Evolutionary conservation across 2,329 filamentous ascomycete genomes (phyloP).

Genomic region (Hypoxylon sp.): DNA sequence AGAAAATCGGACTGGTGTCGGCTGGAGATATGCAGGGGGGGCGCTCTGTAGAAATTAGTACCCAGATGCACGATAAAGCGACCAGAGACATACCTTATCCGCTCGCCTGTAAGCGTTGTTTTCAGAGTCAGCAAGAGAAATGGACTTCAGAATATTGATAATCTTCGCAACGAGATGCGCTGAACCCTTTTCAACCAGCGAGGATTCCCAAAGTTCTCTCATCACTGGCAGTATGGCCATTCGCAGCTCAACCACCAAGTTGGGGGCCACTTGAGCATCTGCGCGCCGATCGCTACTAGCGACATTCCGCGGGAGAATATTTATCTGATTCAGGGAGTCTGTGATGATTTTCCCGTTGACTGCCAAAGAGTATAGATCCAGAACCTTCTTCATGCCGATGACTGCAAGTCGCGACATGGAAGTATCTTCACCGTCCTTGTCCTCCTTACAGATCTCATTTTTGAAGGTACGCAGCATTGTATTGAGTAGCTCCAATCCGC

Average conservation of each 20-base stretch:
- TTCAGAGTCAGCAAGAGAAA: conserved; percentile 84
- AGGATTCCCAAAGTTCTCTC: conserved; percentile 85
- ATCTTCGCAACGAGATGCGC: conserved; percentile 81
- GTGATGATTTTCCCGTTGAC: conserved; percentile 81
- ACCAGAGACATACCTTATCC: conserved; percentile 65
- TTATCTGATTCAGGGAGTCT: conserved; percentile 76
- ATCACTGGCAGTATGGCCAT: conserved; percentile 82
- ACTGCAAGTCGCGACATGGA: conserved; percentile 63
- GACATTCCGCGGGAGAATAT: conserved; percentile 54
- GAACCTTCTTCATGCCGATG: conserved; percentile 80
- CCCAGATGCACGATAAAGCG: neutral
- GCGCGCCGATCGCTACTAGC: conserved; percentile 58
- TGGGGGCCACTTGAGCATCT: conserved; percentile 65
- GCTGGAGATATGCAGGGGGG: conserved; percentile 58
- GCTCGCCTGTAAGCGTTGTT: conserved; percentile 70
- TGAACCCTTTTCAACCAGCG: conserved; percentile 83
- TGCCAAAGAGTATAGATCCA: conserved; percentile 83
- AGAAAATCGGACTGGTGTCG: conserved; percentile 59
- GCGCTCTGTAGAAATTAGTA: conserved; percentile 44
- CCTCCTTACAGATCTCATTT: conserved; percentile 62
- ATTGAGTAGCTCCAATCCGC: conserved; percentile 80
- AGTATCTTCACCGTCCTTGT: conserved; percentile 58
- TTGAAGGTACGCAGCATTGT: conserved; percentile 78
- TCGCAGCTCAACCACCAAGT: conserved; percentile 89
- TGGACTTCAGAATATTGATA: conserved; percentile 84